Evolutionary conservation across 371 early-diverging fungal genomes (phyloP).

Genomic region (Circinella minor): DNA sequence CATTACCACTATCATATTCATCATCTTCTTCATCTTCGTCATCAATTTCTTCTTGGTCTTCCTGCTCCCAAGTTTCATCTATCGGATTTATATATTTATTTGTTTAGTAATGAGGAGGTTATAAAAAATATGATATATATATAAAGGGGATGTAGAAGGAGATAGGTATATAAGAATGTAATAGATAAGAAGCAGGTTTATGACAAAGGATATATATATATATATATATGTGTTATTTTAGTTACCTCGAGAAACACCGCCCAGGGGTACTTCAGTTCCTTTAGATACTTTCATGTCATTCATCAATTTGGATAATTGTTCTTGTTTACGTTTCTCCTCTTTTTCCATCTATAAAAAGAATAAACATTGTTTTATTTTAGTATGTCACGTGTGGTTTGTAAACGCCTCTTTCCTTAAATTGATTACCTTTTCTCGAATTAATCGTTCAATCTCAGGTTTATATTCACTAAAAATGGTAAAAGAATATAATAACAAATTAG

Average conservation of each 20-base stretch:
- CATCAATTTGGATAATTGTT: slow-evolving; percentile 65
- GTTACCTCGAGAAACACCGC: slow-evolving; percentile 26
- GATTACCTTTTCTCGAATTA: slow-evolving; percentile 63
- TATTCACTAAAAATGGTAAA: slow-evolving; percentile 60
- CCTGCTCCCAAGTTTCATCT: slow-evolving; percentile 40
- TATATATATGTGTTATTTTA: background rate
- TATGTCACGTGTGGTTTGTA: background rate
- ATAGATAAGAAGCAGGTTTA: background rate
- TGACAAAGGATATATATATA: background rate
- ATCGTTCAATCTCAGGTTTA: slow-evolving; percentile 76
- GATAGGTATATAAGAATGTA: no score
- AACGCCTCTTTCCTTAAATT: no score
- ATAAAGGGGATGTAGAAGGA: no score
- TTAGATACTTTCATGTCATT: slow-evolving; percentile 61
- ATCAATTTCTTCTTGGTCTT: slow-evolving; percentile 30
- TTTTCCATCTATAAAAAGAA: slow-evolving; percentile 34
- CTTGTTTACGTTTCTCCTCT: slow-evolving; percentile 50
- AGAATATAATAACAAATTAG: background rate
- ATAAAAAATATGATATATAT: background rate
- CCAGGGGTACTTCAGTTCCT: slow-evolving; percentile 47
- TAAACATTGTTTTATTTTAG: background rate
- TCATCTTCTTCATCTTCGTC: slow-evolving; percentile 35
- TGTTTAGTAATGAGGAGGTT: background rate
- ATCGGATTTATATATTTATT: slow-evolving; percentile 1
- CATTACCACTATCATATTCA: slow-evolving; percentile 39